These are phyloP conservation scores for Kwoniella newhampshirensis DNA, from an alignment of 768 basidiomycete species.

Conservation along the genomic window DNA sequence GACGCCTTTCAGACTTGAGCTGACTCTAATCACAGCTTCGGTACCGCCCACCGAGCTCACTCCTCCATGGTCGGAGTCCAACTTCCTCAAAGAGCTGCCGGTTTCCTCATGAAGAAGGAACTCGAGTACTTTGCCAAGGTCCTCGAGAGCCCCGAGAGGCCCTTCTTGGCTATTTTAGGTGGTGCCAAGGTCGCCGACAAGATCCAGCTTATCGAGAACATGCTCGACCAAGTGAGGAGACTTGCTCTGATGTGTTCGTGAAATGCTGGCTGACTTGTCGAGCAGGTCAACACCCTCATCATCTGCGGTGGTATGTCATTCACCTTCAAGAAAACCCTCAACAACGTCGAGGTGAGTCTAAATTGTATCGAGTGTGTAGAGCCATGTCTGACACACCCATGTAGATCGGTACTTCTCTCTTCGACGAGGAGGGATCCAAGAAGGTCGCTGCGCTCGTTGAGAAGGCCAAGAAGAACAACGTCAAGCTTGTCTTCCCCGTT, in stretches of 20 bases:
- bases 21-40: slow-evolving; percentile 59
- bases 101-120: slow-evolving; percentile 97
- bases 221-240: slow-evolving; percentile 82
- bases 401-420: slow-evolving; percentile 92
- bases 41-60: slow-evolving; percentile 96
- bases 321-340: slow-evolving; percentile 94
- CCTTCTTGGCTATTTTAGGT: slow-evolving; percentile 97
- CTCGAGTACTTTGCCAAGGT: slow-evolving; percentile 98
- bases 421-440: slow-evolving; percentile 80
- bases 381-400: slow-evolving; percentile 11
- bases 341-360: slow-evolving; percentile 65
- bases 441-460: slow-evolving; percentile 80
- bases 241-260: not conserved
- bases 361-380: not conserved
- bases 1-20: not conserved
- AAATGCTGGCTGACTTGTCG: not conserved
- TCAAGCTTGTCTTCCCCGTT: slow-evolving; percentile 92
- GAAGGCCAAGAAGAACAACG: slow-evolving; percentile 86
- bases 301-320: slow-evolving; percentile 99
- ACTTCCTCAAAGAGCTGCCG: slow-evolving; percentile 85
- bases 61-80: slow-evolving; percentile 98
- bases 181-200: slow-evolving; percentile 99
- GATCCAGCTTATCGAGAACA: slow-evolving; percentile 97
- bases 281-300: slow-evolving; percentile 87
- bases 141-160: slow-evolving; percentile 86